Percentiles rank a stretch among this genome's conserved stretches.
Conservation (phyloP, 108 stramenopile genomes). For the Licmophora abbreviata region DNA sequence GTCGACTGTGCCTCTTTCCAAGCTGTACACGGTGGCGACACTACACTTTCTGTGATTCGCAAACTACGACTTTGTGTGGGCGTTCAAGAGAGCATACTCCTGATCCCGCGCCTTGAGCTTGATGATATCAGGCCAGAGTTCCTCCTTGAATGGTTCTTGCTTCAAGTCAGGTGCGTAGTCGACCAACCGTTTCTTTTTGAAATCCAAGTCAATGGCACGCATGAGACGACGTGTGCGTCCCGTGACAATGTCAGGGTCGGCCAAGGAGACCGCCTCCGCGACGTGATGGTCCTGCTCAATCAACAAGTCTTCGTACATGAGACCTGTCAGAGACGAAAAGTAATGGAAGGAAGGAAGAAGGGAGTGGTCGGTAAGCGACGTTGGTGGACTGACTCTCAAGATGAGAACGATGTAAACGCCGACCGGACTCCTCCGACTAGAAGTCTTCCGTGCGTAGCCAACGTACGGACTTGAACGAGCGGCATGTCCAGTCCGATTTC, state of each 20-base stretch:
- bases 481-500: background rate
- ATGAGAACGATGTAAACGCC: background rate
- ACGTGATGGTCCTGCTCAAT: constrained; percentile 66
- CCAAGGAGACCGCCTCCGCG: constrained; percentile 74
- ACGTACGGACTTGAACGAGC: background rate
- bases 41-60: background rate
- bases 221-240: constrained; percentile 81
- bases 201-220: constrained; percentile 80
- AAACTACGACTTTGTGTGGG: constrained; percentile 60
- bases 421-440: background rate
- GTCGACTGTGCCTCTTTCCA: too few species aligned
- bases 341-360: constrained; percentile 1
- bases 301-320: constrained; percentile 81
- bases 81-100: constrained; percentile 76
- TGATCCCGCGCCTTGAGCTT: constrained; percentile 74
- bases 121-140: constrained; percentile 60
- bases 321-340: constrained; percentile 31
- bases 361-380: background rate
- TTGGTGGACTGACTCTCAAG: background rate
- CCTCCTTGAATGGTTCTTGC: constrained; percentile 64
- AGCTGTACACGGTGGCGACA: background rate
- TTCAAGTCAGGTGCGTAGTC: constrained; percentile 74
- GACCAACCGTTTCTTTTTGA: constrained; percentile 76
- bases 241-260: constrained; percentile 67
- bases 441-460: background rate